Evolutionary conservation across 192 early-diverging fungal genomes (phyloP).

Genomic region (Backusella macrospora): DNA sequence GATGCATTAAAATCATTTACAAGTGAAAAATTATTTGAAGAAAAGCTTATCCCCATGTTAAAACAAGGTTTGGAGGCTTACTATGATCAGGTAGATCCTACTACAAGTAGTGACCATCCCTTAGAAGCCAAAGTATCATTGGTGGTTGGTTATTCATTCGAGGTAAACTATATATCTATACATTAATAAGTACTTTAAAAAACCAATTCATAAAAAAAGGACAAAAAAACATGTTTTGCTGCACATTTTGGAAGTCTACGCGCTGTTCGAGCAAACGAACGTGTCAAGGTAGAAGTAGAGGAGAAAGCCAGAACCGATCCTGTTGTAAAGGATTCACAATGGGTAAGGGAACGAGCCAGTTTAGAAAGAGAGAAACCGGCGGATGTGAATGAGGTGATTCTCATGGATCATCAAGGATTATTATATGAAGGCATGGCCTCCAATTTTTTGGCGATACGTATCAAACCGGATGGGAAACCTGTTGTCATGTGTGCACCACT

Average conservation of each 20-base stretch:
- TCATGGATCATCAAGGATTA: conserved; percentile 55
- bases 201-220: too few relatives aligned
- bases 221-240: conserved; percentile 35
- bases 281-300: conserved; percentile 50
- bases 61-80: conserved; percentile 49
- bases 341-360: conserved; percentile 62
- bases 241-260: conserved; percentile 38
- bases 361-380: conserved; percentile 44
- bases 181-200: too few relatives aligned
- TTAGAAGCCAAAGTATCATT: conserved; percentile 60
- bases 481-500: conserved; percentile 56
- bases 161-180: conserved; percentile 36
- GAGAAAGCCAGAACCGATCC: conserved; percentile 57
- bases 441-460: conserved; percentile 63
- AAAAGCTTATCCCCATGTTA: conserved; percentile 42
- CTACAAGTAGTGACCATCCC: conserved; percentile 16
- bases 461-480: conserved; percentile 27
- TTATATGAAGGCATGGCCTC: conserved; percentile 73
- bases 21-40: conserved; percentile 31
- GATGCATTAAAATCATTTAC: conserved; percentile 42
- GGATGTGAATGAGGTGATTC: conserved; percentile 63
- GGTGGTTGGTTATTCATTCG: conserved; percentile 54
- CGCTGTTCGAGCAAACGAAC: conserved; percentile 16
- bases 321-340: conserved; percentile 71
- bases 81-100: conserved; percentile 40